Evolutionary conservation across 345 rosid genomes (phyloP).

Genomic region (Eucalyptus victrix): DNA sequence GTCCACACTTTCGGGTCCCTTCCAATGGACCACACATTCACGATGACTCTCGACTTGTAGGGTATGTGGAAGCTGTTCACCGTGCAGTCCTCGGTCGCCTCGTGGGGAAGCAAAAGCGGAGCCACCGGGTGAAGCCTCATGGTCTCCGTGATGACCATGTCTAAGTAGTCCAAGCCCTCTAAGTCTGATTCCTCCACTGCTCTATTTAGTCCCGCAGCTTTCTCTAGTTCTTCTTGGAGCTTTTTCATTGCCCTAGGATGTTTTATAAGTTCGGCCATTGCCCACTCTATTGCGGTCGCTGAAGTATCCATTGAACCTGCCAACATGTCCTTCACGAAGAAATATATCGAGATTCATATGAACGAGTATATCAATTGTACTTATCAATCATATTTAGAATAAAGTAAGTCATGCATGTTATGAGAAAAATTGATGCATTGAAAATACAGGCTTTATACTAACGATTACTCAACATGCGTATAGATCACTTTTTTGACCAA

Average conservation of each 20-base stretch:
- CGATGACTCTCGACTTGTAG: constrained; percentile 2
- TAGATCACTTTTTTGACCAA: neutral
- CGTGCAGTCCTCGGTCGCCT: constrained; percentile 9
- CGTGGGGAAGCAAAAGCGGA: constrained; percentile 20
- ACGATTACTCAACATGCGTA: neutral
- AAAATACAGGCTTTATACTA: neutral
- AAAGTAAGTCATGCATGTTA: neutral
- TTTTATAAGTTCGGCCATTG: constrained; percentile 16
- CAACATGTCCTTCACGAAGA: constrained; percentile 9
- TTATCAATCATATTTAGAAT: neutral
- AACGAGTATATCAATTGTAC: neutral
- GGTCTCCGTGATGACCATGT: constrained; percentile 38
- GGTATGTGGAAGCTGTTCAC: constrained; percentile 19
- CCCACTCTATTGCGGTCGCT: constrained; percentile 17
- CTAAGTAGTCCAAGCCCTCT: constrained; percentile 5
- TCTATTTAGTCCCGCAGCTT: constrained; percentile 14
- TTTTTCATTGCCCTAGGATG: constrained; percentile 18
- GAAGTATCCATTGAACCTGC: constrained; percentile 14
- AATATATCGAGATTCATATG: neutral
- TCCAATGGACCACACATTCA: constrained; percentile 31
- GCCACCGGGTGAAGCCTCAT: constrained; percentile 31
- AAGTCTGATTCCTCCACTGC: constrained; percentile 32
- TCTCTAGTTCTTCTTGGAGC: constrained; percentile 22
- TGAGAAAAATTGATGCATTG: neutral
- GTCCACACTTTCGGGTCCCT: constrained; percentile 20